These are phyloP conservation scores for Fusarium kyushuense DNA, from an alignment of 2,329 filamentous ascomycete genomes.

Conservation along the genomic window DNA sequence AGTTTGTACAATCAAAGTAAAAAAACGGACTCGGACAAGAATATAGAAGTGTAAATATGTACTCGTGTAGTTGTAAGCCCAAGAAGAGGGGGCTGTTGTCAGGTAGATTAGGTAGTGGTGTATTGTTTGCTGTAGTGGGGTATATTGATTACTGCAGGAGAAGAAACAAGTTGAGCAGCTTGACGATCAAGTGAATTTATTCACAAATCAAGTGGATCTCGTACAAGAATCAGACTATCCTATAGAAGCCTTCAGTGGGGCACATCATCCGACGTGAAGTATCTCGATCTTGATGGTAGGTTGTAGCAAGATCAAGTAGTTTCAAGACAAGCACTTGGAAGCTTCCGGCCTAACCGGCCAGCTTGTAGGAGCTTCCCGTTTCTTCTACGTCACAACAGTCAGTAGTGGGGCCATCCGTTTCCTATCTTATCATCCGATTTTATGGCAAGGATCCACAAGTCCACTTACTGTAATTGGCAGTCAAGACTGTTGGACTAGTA, in stretches of 20 bases:
- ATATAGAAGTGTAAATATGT: neutral
- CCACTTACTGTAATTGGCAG: conserved; percentile 1
- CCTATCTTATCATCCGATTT: conserved; percentile 43
- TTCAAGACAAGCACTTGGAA: conserved; percentile 47
- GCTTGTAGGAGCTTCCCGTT: conserved; percentile 48
- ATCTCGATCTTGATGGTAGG: conserved; percentile 42
- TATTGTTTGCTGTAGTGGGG: conserved; percentile 34
- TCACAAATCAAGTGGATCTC: conserved; percentile 42
- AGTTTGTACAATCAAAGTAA: neutral
- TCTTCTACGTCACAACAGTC: conserved; percentile 53
- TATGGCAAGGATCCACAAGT: neutral
- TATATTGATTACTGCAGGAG: conserved; percentile 35
- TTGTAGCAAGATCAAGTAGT: conserved; percentile 45
- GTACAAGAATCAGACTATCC: conserved; percentile 29
- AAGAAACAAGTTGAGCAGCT: conserved; percentile 24
- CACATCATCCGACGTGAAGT: conserved; percentile 38
- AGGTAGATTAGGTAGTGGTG: conserved; percentile 41
- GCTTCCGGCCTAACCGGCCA: conserved; percentile 46
- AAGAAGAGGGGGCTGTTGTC: conserved; percentile 28
- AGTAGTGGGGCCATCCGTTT: conserved; percentile 36
- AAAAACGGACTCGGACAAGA: neutral
- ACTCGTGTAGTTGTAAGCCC: conserved; percentile 25
- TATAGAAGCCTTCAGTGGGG: conserved; percentile 32
- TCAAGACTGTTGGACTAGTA: neutral
- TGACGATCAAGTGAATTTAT: conserved; percentile 44